Conservation (phyloP, 2,329 filamentous ascomycete genomes). For the Cryphonectria naterciae region DNA sequence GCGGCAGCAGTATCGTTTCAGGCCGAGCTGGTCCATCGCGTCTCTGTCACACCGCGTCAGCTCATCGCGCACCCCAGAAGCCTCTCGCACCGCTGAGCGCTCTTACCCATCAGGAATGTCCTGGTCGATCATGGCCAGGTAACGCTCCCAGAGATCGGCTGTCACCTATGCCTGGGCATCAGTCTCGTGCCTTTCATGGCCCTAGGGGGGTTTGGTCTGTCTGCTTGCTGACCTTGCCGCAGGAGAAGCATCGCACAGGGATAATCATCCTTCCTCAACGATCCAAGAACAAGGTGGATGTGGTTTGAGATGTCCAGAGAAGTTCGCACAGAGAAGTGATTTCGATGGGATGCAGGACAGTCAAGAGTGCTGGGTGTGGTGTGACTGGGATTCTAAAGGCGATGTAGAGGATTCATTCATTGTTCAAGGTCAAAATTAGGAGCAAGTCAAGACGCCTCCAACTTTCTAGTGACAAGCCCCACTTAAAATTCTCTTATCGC, state of each 20-base stretch:
- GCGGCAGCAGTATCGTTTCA: slow-evolving; percentile 96
- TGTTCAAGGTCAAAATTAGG: slow-evolving; percentile 5
- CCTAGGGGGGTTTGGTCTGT: neutral
- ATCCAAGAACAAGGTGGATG: neutral
- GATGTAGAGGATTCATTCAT: neutral
- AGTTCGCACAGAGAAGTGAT: neutral
- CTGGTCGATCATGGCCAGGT: slow-evolving; percentile 84
- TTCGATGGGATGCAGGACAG: neutral
- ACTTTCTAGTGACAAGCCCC: slow-evolving; percentile 9
- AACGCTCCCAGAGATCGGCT: slow-evolving; percentile 96
- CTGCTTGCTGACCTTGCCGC: slow-evolving; percentile 79
- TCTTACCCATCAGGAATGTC: slow-evolving; percentile 74
- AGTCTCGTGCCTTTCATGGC: slow-evolving; percentile 32
- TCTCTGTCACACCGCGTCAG: slow-evolving; percentile 62
- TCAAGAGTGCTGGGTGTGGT: neutral
- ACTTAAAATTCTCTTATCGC: slow-evolving; percentile 30
- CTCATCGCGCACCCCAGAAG: slow-evolving; percentile 30
- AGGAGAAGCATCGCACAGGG: slow-evolving; percentile 97
- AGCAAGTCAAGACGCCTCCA: neutral
- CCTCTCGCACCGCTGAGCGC: neutral
- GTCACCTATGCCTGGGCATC: slow-evolving; percentile 69
- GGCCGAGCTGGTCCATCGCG: slow-evolving; percentile 92
- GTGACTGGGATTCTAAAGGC: neutral
- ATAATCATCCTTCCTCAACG: slow-evolving; percentile 80
- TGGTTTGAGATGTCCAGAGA: too few species aligned